Percentiles rank a stretch among this genome's conserved stretches.
phyloP scores from a whole-genome alignment of 1,139 yeast species.

The Nakaseomyces nivariensis region DNA sequence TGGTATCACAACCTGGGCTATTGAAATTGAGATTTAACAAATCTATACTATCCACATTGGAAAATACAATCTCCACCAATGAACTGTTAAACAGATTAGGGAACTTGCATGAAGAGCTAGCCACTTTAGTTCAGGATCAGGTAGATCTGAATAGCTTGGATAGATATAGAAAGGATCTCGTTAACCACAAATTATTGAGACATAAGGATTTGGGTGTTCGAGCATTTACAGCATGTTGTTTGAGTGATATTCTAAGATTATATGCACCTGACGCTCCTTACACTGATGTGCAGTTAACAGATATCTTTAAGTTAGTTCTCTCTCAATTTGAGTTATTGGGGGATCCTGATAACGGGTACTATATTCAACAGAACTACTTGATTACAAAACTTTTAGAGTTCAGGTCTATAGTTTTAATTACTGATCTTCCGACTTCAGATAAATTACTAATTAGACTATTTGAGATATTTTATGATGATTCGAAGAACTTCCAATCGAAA shows the following conservation, averaged over 20 bases:
- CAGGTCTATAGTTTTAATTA: constrained; percentile 64
- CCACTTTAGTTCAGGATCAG: constrained; percentile 51
- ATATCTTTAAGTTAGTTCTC: constrained; percentile 54
- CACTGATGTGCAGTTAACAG: constrained; percentile 50
- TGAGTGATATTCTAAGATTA: constrained; percentile 66
- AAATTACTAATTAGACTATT: constrained; percentile 48
- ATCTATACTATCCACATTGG: constrained; percentile 45
- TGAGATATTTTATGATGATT: constrained; percentile 50
- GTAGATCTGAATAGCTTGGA: constrained; percentile 40
- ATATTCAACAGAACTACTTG: constrained; percentile 55
- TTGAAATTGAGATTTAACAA: constrained; percentile 35
- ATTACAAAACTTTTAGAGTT: constrained; percentile 68
- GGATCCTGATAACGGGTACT: constrained; percentile 55
- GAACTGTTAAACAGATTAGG: constrained; percentile 41
- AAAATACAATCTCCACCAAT: constrained; percentile 46
- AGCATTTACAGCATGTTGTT: constrained; percentile 61
- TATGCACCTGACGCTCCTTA: constrained; percentile 92
- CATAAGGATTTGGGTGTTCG: constrained; percentile 65
- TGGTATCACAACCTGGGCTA: not conserved
- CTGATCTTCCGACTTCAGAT: constrained; percentile 62
- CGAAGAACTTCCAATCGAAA: constrained; percentile 32
- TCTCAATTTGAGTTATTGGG: constrained; percentile 50
- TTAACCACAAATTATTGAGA: constrained; percentile 46
- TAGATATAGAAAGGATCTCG: constrained; percentile 41
- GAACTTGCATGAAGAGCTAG: constrained; percentile 49